Evolutionary conservation across 116 monocot genomes (phyloP), one percentile per base, ranked within the genome.

Genomic region (Papilionanthe hybrid): DNA sequence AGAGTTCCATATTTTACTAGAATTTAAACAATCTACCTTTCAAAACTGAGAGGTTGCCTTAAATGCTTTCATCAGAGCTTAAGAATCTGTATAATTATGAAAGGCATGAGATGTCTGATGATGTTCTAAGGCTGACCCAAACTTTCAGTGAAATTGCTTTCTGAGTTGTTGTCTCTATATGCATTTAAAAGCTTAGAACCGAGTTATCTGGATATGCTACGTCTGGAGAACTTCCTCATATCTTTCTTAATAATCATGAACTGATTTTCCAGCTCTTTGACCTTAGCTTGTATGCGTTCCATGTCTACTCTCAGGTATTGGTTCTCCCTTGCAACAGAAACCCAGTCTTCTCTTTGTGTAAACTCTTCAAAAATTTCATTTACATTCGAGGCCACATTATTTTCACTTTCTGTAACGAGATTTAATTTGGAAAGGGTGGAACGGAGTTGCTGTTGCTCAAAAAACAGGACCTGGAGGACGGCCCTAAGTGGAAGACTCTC

Each of bases 391-490:
- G 85, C 83, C 77, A 84, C 88, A 11, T 87, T 41, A 93, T 86
- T 42, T 86, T 84, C 42, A 81, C 89, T 56, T 32, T 22, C 44
- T 29, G 69, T 17, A 69, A 69, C 5, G 13, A 63, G 63, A 25
- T 63, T 63, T 37, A 69, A 25, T 69, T 25, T 69, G 69, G 69
- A 69, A 37, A 69, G 29, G 15, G 69, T 37, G 37, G 69, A 13
- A 3, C 88, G 53, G 15, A 96, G 83, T 48, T 96, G 96, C 17
- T 90, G 88, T 78, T 94, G 97, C 81, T 97, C 97, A 56, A 89
- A 97, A 82, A 97, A 97, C 83, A 97, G 94, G 55, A 97, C 97
- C 79, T 97, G 97, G 44, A 97, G 92, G 0, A 94, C 83, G 0
- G 88, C 82, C 3, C 97, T 75, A 12, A 97, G 87, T 0, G 97